These are phyloP conservation scores for Cystofilobasidium ferigula DNA, from an alignment of 768 basidiomycete species.

Conservation along the genomic window DNA sequence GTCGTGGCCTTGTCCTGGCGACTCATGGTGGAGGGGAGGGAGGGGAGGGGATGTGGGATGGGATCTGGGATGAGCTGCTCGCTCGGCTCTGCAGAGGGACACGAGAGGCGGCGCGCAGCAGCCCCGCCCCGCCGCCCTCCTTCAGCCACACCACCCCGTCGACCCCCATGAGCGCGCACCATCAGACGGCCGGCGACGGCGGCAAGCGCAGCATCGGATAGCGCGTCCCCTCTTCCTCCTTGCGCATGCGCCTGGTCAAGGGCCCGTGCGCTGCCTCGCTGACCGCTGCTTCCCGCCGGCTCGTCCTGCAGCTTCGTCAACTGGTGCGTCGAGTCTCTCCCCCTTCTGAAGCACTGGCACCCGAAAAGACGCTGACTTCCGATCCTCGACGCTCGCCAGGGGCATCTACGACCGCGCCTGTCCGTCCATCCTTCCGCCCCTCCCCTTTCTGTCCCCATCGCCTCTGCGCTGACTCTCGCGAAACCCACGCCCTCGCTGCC, in stretches of 20 bases:
- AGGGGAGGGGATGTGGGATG: background rate
- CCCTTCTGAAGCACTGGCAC: background rate
- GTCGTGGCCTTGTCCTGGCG: constrained; percentile 73
- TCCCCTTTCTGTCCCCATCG: background rate
- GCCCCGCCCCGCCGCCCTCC: background rate
- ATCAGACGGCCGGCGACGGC: background rate
- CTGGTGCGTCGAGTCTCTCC: background rate
- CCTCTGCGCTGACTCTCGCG: background rate
- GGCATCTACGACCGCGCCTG: constrained; percentile 90
- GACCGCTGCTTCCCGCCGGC: background rate
- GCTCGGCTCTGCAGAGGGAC: too few relatives aligned
- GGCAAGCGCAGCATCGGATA: constrained; percentile 10
- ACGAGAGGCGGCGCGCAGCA: too few relatives aligned
- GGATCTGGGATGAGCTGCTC: background rate
- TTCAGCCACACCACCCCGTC: background rate
- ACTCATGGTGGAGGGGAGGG: constrained; percentile 24
- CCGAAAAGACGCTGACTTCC: background rate
- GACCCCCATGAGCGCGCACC: background rate
- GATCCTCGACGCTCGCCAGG: constrained; percentile 39
- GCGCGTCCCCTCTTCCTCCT: background rate
- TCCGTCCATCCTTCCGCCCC: background rate
- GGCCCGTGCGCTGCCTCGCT: too few relatives aligned
- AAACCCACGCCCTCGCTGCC: background rate
- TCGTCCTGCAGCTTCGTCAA: constrained; percentile 7
- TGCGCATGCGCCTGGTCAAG: too few relatives aligned